Percentiles rank a stretch among this genome's conserved stretches.
Conservation (phyloP, 768 basidiomycete species). For the Grammothele lineata region DNA sequence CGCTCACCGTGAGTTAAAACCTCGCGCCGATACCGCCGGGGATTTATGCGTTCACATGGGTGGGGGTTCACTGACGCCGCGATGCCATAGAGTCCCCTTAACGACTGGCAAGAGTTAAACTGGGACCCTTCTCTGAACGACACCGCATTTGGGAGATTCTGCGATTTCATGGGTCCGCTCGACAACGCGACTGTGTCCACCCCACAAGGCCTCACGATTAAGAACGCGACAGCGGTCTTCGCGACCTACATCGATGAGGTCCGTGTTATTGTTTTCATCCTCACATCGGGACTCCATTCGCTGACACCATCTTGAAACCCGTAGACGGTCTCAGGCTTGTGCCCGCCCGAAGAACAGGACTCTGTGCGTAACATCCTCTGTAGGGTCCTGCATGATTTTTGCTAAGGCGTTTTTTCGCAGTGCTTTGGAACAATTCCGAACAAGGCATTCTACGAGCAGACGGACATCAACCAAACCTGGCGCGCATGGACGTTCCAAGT, state of each 20-base stretch:
- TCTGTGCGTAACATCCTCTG: slow-evolving; percentile 36
- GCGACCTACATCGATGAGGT: slow-evolving; percentile 75
- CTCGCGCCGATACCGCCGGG: too few species aligned
- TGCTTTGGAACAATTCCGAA: slow-evolving; percentile 88
- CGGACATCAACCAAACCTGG: slow-evolving; percentile 70
- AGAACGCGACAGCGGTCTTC: slow-evolving; percentile 64
- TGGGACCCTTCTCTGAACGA: slow-evolving; percentile 78
- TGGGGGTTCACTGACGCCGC: too few species aligned
- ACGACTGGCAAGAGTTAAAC: slow-evolving; percentile 76
- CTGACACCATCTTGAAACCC: too few species aligned
- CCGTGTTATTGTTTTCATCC: slow-evolving; percentile 13
- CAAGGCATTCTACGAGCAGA: slow-evolving; percentile 49
- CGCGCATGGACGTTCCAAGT: slow-evolving; percentile 88
- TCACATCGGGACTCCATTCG: too few species aligned
- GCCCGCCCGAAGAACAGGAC: slow-evolving; percentile 41
- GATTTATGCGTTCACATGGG: too few species aligned
- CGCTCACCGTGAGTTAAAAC: slow-evolving; percentile 59
- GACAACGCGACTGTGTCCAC: slow-evolving; percentile 25
- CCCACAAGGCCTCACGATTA: slow-evolving; percentile 38
- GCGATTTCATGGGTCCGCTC: slow-evolving; percentile 39
- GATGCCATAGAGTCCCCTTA: slow-evolving; percentile 49
- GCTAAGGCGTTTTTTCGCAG: slow-evolving; percentile 31
- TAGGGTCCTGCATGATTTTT: too few species aligned
- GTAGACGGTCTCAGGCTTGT: slow-evolving; percentile 5
- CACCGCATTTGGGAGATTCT: slow-evolving; percentile 63